Evolutionary conservation across 106 monocot species (phyloP).

Genomic region (Apostasia ramifera): DNA sequence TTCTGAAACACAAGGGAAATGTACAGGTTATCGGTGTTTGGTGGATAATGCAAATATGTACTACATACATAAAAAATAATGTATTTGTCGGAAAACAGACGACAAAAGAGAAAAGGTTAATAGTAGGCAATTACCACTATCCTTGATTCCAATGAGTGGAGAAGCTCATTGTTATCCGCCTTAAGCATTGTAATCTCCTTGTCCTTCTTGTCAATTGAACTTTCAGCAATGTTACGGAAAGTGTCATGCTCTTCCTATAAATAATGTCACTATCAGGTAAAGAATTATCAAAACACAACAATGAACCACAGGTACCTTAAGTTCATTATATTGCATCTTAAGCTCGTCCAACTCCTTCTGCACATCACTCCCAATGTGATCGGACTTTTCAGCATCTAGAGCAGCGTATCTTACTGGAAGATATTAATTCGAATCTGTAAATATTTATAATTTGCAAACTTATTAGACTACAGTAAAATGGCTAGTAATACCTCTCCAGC

Average conservation of each 20-base stretch:
- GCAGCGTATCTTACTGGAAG: conserved; percentile 65
- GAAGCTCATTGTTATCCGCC: conserved; percentile 65
- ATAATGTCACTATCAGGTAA: neutral
- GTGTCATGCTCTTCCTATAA: conserved; percentile 84
- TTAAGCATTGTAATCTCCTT: conserved; percentile 55
- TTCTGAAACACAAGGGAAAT: no score
- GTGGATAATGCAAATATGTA: no score
- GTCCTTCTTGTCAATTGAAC: conserved; percentile 86
- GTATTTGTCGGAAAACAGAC: no score
- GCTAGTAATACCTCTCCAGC: conserved; percentile 63
- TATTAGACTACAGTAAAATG: neutral
- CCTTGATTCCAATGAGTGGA: conserved; percentile 38
- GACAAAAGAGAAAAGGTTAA: neutral
- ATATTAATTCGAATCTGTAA: conserved; percentile 2
- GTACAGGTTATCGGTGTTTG: no score
- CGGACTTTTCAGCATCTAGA: conserved; percentile 49
- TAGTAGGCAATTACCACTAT: conserved; percentile 33
- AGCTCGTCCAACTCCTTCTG: conserved; percentile 57
- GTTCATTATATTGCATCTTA: conserved; percentile 39
- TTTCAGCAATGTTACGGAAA: conserved; percentile 82
- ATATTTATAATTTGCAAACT: neutral
- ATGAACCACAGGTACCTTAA: conserved; percentile 53
- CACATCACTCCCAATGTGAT: conserved; percentile 19
- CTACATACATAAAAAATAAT: no score
- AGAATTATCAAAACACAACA: conserved; percentile 5